Evolutionary conservation across 306 rosid genomes (phyloP).

Genomic region (Castanopsis chinensis): DNA sequence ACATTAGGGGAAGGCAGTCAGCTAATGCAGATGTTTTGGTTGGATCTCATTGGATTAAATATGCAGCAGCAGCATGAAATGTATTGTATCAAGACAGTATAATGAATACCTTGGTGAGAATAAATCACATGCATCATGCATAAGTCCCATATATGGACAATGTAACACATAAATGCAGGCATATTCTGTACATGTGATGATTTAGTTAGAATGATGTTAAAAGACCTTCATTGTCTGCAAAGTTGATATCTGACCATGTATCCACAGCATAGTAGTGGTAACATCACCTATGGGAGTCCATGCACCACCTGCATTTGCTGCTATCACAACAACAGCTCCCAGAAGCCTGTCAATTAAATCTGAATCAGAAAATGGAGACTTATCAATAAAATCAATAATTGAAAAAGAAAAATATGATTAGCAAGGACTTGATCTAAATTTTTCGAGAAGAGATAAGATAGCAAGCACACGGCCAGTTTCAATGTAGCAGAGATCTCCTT

Average conservation of each 20-base stretch:
- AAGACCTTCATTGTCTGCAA: slow-evolving; percentile 74
- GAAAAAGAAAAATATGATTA: not conserved
- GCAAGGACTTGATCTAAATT: not conserved
- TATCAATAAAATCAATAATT: not conserved
- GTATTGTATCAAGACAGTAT: not conserved
- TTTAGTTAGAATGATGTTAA: slow-evolving; percentile 10
- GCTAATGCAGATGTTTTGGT: not conserved
- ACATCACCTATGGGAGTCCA: slow-evolving; percentile 99
- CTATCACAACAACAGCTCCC: slow-evolving; percentile 94
- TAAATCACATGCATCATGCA: not conserved
- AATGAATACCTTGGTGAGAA: not conserved
- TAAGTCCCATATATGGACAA: not conserved
- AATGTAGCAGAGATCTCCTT: not conserved
- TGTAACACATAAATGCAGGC: not conserved
- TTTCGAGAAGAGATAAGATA: not conserved
- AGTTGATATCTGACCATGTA: slow-evolving; percentile 91
- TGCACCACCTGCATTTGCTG: slow-evolving; percentile 99
- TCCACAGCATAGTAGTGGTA: slow-evolving; percentile 98
- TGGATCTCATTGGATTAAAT: not conserved
- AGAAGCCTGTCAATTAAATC: slow-evolving; percentile 69
- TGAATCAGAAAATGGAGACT: slow-evolving; percentile 16
- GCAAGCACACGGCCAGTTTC: not conserved
- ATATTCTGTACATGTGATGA: not conserved
- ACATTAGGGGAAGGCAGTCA: not conserved
- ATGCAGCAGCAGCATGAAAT: not conserved